A percentile compares a stretch with the other conserved stretches of the same genome.
These are phyloP conservation scores for Anaeromyces robustus DNA, from an alignment of 192 early-diverging fungal genomes.

Conservation along the genomic window DNA sequence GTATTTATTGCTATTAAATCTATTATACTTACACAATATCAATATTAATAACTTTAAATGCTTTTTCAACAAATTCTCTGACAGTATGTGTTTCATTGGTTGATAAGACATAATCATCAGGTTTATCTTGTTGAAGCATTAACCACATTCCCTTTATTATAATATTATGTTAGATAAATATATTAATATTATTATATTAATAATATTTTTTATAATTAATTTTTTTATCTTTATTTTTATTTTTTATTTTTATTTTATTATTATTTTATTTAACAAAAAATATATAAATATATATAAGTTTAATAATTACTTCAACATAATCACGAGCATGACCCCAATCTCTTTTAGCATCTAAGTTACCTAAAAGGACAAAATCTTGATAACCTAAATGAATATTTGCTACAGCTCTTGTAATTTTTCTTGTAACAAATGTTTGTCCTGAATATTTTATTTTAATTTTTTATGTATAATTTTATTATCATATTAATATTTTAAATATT, in stretches of 20 bases:
- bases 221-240: too few species aligned
- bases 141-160: conserved; percentile 56
- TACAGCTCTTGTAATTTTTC: conserved; percentile 62
- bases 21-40: conserved; percentile 26
- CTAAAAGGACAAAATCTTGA: conserved; percentile 52
- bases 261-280: neutral
- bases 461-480: too few species aligned
- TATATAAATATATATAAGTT: neutral
- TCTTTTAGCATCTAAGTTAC: conserved; percentile 62
- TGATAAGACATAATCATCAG: conserved; percentile 60
- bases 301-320: conserved; percentile 26
- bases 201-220: too few species aligned
- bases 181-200: too few species aligned
- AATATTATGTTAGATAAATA: too few species aligned
- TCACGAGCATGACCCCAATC: conserved; percentile 72
- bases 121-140: conserved; percentile 58
- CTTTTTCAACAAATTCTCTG: conserved; percentile 57
- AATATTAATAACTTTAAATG: conserved; percentile 40
- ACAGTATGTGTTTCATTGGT: conserved; percentile 71
- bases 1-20: too few species aligned
- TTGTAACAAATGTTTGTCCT: conserved; percentile 54
- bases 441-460: too few species aligned
- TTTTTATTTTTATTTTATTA: too few species aligned
- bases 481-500: too few species aligned
- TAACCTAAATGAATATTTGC: conserved; percentile 51